Evolutionary conservation across 2,329 filamentous ascomycete species (phyloP).

Genomic region (Falciphora oryzae): DNA sequence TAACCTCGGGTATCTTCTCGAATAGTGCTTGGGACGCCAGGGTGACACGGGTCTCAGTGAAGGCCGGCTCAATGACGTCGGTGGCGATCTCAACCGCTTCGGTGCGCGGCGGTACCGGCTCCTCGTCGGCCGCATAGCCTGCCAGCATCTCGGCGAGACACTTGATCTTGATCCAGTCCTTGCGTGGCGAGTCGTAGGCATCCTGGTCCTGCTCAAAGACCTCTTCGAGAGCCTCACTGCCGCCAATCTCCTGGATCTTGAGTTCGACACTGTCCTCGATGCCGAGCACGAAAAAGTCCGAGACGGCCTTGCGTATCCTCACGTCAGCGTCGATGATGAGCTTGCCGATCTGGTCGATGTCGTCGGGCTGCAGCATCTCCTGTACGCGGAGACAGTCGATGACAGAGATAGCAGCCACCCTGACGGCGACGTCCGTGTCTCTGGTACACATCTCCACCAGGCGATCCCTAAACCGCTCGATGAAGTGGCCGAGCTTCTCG

Average conservation of each 20-base stretch:
- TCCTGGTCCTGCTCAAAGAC: slow-evolving; percentile 66
- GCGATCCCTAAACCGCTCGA: slow-evolving; percentile 80
- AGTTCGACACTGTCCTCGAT: slow-evolving; percentile 75
- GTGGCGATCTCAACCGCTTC: slow-evolving; percentile 34
- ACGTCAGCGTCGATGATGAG: slow-evolving; percentile 85
- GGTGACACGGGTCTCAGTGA: slow-evolving; percentile 74
- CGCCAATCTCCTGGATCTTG: slow-evolving; percentile 78
- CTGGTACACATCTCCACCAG: slow-evolving; percentile 88
- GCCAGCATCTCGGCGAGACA: slow-evolving; percentile 79
- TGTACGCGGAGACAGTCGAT: slow-evolving; percentile 77
- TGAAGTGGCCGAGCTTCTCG: slow-evolving; percentile 83
- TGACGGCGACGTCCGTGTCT: slow-evolving; percentile 75
- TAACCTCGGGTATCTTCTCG: slow-evolving; percentile 72
- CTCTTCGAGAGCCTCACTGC: slow-evolving; percentile 71
- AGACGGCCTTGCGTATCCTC: slow-evolving; percentile 80
- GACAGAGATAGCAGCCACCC: slow-evolving; percentile 73
- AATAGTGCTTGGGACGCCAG: slow-evolving; percentile 82
- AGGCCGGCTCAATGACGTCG: slow-evolving; percentile 55
- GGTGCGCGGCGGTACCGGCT: slow-evolving; percentile 23
- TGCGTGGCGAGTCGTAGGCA: slow-evolving; percentile 68
- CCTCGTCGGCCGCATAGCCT: slow-evolving; percentile 66
- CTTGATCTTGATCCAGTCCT: slow-evolving; percentile 88
- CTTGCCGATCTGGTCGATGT: slow-evolving; percentile 82
- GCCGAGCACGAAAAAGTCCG: slow-evolving; percentile 84
- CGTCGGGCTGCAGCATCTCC: slow-evolving; percentile 82